phyloP scores from a whole-genome alignment of 73 alveolate species.

The Tetrahymena thermophila region DNA sequence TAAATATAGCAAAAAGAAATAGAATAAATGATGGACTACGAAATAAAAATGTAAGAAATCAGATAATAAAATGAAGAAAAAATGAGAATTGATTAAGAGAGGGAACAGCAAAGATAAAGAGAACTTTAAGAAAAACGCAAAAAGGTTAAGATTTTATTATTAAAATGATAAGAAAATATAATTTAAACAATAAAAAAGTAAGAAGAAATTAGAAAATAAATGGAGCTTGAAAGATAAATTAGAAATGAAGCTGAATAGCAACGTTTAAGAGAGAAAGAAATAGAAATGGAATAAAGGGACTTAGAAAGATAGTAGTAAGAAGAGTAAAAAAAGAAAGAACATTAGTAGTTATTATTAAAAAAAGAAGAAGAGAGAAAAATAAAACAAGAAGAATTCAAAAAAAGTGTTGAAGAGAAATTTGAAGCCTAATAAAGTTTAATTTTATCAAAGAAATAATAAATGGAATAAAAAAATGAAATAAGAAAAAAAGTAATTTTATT shows the following conservation, averaged over 20 bases:
- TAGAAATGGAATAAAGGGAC: not conserved
- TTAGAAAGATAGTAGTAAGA: not conserved
- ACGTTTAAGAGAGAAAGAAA: not conserved
- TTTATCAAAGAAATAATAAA: not conserved
- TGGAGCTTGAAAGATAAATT: not conserved
- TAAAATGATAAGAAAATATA: not conserved
- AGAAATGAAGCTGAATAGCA: not conserved
- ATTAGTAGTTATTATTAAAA: not conserved
- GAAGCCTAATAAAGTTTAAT: not conserved
- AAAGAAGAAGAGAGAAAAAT: not conserved
- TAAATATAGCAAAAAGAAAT: slow-evolving; percentile 6
- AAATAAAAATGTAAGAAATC: slow-evolving; percentile 16
- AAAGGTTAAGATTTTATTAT: not conserved
- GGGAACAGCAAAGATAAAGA: not conserved
- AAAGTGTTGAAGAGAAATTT: not conserved
- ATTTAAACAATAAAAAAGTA: not conserved
- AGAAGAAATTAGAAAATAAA: not conserved
- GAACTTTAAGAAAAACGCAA: slow-evolving; percentile 28
- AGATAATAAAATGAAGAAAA: slow-evolving; percentile 14
- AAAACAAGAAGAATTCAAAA: not conserved
- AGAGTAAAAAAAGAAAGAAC: not conserved
- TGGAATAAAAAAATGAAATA: not conserved
- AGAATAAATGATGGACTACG: slow-evolving; percentile 10
- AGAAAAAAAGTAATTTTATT: not conserved
- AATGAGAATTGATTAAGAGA: not conserved